Percentiles rank a stretch among this genome's conserved stretches.
phyloP scores from a whole-genome alignment of 768 basidiomycete species.

The Amanita rubescens region DNA sequence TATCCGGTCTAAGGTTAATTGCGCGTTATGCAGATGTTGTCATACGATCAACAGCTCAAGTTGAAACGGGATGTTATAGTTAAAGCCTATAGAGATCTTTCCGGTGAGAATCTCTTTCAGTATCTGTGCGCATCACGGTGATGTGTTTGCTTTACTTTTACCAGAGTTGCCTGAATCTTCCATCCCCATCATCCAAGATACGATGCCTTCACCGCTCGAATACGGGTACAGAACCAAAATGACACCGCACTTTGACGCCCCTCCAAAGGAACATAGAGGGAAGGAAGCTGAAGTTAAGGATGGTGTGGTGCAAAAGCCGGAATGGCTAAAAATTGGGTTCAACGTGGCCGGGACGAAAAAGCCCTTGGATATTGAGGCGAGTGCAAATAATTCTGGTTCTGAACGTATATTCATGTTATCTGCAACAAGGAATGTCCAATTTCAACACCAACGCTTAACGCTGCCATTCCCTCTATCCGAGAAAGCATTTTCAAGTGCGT shows the following conservation, averaged over 20 bases:
- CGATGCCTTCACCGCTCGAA: constrained; percentile 81
- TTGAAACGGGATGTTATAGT: constrained; percentile 82
- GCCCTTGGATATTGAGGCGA: constrained; percentile 88
- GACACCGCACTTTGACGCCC: constrained; percentile 90
- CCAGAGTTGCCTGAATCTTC: constrained; percentile 46
- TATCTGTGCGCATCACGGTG: neutral
- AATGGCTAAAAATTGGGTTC: constrained; percentile 86
- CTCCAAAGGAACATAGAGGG: constrained; percentile 37
- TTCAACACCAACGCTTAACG: constrained; percentile 74
- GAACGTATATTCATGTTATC: neutral
- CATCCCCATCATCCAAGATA: constrained; percentile 62
- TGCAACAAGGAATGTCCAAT: constrained; percentile 81
- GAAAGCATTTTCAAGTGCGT: constrained; percentile 61
- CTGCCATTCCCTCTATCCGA: constrained; percentile 53
- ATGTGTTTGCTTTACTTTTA: constrained; percentile 1
- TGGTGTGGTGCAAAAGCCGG: constrained; percentile 31
- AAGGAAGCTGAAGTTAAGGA: constrained; percentile 12
- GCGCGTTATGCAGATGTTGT: constrained; percentile 54
- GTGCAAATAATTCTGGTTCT: constrained; percentile 4
- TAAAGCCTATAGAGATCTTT: constrained; percentile 78
- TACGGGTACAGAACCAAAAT: constrained; percentile 96
- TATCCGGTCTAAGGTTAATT: neutral
- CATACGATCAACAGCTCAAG: constrained; percentile 79
- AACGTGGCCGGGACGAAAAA: constrained; percentile 67
- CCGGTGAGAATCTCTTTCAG: constrained; percentile 30